Conservation (phyloP, 2,329 filamentous ascomycete species). For the Aspergillus aculeatus region DNA sequence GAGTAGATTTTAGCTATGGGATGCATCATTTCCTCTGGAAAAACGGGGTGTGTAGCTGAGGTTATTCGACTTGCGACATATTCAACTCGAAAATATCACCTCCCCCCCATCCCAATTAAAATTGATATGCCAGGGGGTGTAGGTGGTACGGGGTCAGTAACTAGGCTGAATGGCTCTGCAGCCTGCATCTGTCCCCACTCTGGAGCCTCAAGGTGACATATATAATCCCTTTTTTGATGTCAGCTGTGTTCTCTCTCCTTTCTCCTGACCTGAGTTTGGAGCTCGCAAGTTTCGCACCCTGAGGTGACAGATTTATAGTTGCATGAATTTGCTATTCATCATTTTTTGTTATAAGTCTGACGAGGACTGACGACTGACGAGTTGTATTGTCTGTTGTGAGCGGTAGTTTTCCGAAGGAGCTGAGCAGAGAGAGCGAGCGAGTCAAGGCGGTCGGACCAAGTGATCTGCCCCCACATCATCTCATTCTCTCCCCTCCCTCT, state of each 20-base stretch:
- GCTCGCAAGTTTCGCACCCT: neutral
- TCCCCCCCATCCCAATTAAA: no score
- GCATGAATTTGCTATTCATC: neutral
- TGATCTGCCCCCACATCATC: neutral
- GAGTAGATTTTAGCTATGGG: no score
- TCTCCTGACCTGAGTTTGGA: neutral
- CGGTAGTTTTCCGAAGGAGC: neutral
- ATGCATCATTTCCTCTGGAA: no score
- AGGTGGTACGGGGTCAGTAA: neutral
- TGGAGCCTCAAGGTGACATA: slow-evolving; percentile 2
- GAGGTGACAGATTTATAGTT: neutral
- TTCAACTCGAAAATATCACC: neutral
- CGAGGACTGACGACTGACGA: neutral
- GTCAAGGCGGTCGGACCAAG: neutral
- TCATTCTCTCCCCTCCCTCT: neutral
- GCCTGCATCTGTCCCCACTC: neutral
- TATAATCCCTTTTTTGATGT: neutral
- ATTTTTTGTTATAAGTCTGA: neutral
- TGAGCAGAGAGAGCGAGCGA: neutral
- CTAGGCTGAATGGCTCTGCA: neutral
- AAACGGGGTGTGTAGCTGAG: no score
- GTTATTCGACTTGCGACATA: no score
- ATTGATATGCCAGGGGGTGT: neutral
- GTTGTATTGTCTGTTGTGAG: no score
- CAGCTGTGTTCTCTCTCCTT: neutral